Base-by-base conservation (phyloP, 2,329 filamentous ascomycete species). In the Monosporascus ibericus region DNA sequence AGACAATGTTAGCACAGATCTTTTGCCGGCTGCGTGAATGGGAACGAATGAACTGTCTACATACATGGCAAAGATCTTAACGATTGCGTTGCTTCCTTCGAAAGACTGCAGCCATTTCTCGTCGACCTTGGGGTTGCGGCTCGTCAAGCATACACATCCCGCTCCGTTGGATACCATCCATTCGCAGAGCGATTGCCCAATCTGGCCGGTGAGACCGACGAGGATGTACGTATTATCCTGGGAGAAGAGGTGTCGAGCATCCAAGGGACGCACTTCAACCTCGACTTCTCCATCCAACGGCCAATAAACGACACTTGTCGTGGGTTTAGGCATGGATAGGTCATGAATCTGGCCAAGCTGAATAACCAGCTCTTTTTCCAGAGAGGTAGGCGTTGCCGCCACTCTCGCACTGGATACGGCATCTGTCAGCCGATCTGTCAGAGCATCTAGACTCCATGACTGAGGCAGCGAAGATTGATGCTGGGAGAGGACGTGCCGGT, bases 101-200 rank as follows among this genome's bases (percentile, higher is more conserved):
- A 66, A 50, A 11, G 49, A 39, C 2, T 58, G 38, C 2, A 69
- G 20, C 56, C 55, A 65, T 3, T 24, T 50, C 4, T 52, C 5
- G 14, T 66, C 54, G 2, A 70, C 51, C 0, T 63, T 59, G 0
- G 70, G 69, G 24, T 58, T 60, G 2, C 71, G 64, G 52, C 67
- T 70, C 0, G 64, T 64, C 1, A 74, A 34, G 15, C 60, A 58
- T 1, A 71, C 52, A 36, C 62, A 48, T 9, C 58, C 51, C 4
- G 68, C 69, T 1, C 67, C 68, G 17, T 63, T 55, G 1, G 22
- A 15, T 14, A 60, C 59, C 68, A 69, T 70, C 63, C 58, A 71
- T 11, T 60, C 49, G 38, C 55, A 62, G 3, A 69, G 49, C 0
- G 68, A 70, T 27, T 53, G 59, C 1, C 65, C 68, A 3, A 70